Base-by-base conservation (phyloP, 2,329 filamentous ascomycete genomes). In the Epichloe uncinata region DNA sequence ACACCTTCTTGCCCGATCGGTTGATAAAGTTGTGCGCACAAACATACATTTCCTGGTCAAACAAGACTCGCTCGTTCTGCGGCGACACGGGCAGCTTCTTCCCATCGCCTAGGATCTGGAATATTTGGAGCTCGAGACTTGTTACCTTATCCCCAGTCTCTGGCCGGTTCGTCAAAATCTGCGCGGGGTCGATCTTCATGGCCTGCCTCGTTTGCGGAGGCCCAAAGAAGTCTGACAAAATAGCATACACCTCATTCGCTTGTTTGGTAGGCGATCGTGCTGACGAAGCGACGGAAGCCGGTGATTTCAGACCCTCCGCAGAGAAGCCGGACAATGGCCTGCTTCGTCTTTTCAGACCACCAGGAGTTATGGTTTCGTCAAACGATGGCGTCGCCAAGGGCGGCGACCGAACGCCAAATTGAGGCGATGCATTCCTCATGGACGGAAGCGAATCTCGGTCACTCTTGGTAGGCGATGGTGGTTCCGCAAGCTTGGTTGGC, bases 31-130 rank as follows among this genome's bases (percentile, higher is more conserved):
- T 75, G 64, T 97, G 90, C 2, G 83, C 78, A 62, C 86, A 91
- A 42, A 97, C 69, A 65, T 97, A 97, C 79, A 96, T 90, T 56
- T 86, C 85, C 36, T 85, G 80, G 62, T 95, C 87, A 63, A 90
- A 97, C 15, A 97, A 71, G 5, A 93, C 83, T 54, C 94, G 87
- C 65, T 96, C 88, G 60, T 90, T 79, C 57, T 93, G 84, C 47
- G 76, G 69, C 3, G 87, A 79, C 35, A 97, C 78, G 18, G 82
- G 73, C 20, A 79, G 72, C 58, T 84, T 84, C 65, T 87, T 93
- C 43, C 90, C 90, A 58, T 95, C 87, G 5, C 79, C 79, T 2
- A 79, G 81, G 40, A 96, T 77, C 60, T 90, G 85, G 65, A 85
- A 87, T 15, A 96, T 79, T 55, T 87, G 82, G 53, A 82, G 81